A percentile compares a stretch with the other conserved stretches of the same genome.
These are phyloP conservation scores for Fusarium denticulatum DNA, from an alignment of 2,329 filamentous ascomycete genomes.

Conservation along the genomic window DNA sequence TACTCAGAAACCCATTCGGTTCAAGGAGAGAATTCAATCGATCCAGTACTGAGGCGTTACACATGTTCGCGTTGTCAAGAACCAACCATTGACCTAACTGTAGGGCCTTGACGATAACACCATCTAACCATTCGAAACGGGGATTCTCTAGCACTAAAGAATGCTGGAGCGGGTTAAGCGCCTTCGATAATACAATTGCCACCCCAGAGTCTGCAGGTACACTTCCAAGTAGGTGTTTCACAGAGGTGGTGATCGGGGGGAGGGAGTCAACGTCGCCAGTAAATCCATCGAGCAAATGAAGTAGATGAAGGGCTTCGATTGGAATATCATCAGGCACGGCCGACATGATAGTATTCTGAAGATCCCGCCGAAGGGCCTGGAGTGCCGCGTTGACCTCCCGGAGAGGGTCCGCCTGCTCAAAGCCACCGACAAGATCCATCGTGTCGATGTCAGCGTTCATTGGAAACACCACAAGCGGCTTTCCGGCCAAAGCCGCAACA, in stretches of 20 bases:
- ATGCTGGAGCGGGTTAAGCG: constrained; percentile 60
- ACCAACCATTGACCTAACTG: constrained; percentile 91
- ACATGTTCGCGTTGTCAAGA: constrained; percentile 96
- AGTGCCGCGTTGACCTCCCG: constrained; percentile 72
- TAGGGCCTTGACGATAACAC: constrained; percentile 87
- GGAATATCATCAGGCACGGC: constrained; percentile 60
- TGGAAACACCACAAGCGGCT: constrained; percentile 80
- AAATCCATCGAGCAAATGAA: constrained; percentile 60
- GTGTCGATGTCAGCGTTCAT: constrained; percentile 96
- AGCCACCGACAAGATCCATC: constrained; percentile 96
- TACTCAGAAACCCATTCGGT: constrained; percentile 84
- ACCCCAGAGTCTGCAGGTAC: constrained; percentile 59
- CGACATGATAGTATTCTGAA: constrained; percentile 62
- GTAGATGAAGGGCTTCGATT: constrained; percentile 58
- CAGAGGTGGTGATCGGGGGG: constrained; percentile 49
- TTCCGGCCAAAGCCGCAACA: constrained; percentile 81
- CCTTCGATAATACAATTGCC: constrained; percentile 57
- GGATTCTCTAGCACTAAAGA: constrained; percentile 73
- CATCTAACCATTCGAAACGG: constrained; percentile 96
- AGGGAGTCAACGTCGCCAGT: constrained; percentile 53
- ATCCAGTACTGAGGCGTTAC: constrained; percentile 93
- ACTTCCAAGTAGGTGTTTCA: constrained; percentile 53
- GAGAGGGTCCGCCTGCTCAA: constrained; percentile 89
- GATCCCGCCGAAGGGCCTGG: constrained; percentile 59
- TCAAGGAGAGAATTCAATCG: constrained; percentile 94